Base-by-base conservation (phyloP, 345 rosid genomes). In the Isatis tinctoria region DNA sequence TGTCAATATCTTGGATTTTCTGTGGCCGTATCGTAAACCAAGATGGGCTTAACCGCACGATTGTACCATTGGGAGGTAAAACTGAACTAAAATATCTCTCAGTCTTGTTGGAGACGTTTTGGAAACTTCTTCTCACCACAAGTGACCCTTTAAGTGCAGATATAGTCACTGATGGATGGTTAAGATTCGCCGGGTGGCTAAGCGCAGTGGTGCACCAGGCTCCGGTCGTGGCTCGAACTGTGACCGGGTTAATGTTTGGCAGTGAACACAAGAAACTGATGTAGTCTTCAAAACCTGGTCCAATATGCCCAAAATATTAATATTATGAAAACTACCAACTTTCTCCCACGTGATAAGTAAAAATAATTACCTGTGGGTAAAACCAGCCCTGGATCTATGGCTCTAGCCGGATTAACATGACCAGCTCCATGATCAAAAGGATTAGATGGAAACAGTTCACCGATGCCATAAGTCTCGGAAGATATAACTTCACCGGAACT, bases 381-480 rank as follows among this genome's bases (percentile, higher is more conserved):
- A 77, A 88, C 90, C 0, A 93, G 84, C 77, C 97, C 93, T 6
- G 98, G 96, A 79, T 91, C 91, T 33, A 89, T 14, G 65, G 98
- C 96, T 13, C 61, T 75, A 54, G 80, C 75, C 3, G 98, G 91
- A 81, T 64, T 84, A 51, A 93, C 87, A 27, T 81, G 86, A 44
- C 98, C 97, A 0, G 96, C 86, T 1, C 98, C 97, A 5, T 74
- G 52, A 74, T 87, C 97, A 6, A 91, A 93, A 70, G 85, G 74
- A 54, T 85, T 85, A 67, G 92, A 78, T 1, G 84, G 73, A 66
- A 44, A 40, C 43, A 80, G 39, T 84, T 79, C 79, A 17, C 66
- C 56, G 20, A 73, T 37, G 5, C 57, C 67, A 9, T 20, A 85
- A 37, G 85, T 86, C 77, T 91, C 94, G 0, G 91, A 86, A 54